Percentiles rank a stretch among this genome's conserved stretches.
phyloP scores from a whole-genome alignment of 345 rosid genomes.

The Geranium brycei region DNA sequence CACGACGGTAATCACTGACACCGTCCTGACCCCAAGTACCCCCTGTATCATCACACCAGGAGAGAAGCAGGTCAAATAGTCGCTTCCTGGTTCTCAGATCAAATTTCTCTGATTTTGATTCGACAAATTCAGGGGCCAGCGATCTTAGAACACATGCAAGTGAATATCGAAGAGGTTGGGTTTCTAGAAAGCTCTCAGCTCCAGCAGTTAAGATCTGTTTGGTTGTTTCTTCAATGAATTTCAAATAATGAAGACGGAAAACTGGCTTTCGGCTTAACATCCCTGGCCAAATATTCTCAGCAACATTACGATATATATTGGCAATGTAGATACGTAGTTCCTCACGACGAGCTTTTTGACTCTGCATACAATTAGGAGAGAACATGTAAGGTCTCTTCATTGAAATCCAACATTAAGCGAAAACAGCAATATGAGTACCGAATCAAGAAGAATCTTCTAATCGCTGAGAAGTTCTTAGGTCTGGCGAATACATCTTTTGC shows the following conservation, averaged over 20 bases:
- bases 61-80: conserved; percentile 76
- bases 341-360: conserved; percentile 85
- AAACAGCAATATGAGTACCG: too few species aligned
- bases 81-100: conserved; percentile 81
- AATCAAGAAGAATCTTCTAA: not conserved
- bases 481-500: not conserved
- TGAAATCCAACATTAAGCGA: not conserved
- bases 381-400: not conserved
- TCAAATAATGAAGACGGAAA: conserved; percentile 80
- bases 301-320: conserved; percentile 75
- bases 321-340: conserved; percentile 82
- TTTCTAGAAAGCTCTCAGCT: conserved; percentile 73
- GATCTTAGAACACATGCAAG: conserved; percentile 83
- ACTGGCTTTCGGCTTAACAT: conserved; percentile 72
- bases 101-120: conserved; percentile 81
- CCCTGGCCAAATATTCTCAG: conserved; percentile 97
- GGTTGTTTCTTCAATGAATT: conserved; percentile 76
- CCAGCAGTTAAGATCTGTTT: conserved; percentile 49
- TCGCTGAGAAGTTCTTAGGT: not conserved
- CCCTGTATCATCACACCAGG: conserved; percentile 87
- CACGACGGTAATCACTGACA: conserved; percentile 84
- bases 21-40: conserved; percentile 80
- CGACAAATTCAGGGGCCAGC: conserved; percentile 91
- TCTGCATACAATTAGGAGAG: conserved; percentile 29
- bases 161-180: conserved; percentile 83